Base-by-base conservation (phyloP, 2,329 filamentous ascomycete species). In the Taxawa tesnikishii region DNA sequence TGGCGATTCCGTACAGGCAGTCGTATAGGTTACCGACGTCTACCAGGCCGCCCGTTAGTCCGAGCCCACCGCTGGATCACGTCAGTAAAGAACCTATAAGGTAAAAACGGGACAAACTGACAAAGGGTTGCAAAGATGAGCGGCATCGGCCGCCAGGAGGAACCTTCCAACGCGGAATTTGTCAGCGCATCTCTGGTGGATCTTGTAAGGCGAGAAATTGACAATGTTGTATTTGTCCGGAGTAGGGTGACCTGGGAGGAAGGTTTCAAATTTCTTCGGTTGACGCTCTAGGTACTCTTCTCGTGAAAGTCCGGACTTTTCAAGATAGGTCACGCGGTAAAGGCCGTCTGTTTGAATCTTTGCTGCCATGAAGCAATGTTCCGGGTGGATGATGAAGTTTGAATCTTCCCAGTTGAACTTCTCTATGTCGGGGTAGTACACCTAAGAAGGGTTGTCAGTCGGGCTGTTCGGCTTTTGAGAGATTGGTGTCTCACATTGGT, bases 261-360 rank as follows among this genome's bases (percentile, higher is more conserved):
- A 37, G n/a, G 32, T 26, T 33, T 41, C 41, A 29, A 40, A 45
- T 30, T 42, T 45, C 32, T 33, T 36, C 4, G 43, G 41, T 28
- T 40, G 35, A 17, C 43, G 31, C 21, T 34, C 36, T 14, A 34
- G 33, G 36, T 45, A 38, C 33, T 46, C 28, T 11, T 43, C 39
- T 3, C 34, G 23, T 3, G 45, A 47, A 3, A 50, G 33, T 4
- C 43, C 46, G 2, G 40, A 39, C 5, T 54, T 39, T 6, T 56
- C 53, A 4, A 58, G 56, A 32, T 59, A 61, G 11, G 50, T 53
- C 2, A 61, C 51, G 14, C 59, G 43, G 51, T 56, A 60, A n/a
- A 62, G 34, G 1, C 54, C 52, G 2, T 47, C 40, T n/a, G 48
- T 42, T 15, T 43, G 43, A 3, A 45, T 40, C 14, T 41, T 33